Base-by-base conservation (phyloP, 768 basidiomycete genomes). In the Tubosaeta sp. region DNA sequence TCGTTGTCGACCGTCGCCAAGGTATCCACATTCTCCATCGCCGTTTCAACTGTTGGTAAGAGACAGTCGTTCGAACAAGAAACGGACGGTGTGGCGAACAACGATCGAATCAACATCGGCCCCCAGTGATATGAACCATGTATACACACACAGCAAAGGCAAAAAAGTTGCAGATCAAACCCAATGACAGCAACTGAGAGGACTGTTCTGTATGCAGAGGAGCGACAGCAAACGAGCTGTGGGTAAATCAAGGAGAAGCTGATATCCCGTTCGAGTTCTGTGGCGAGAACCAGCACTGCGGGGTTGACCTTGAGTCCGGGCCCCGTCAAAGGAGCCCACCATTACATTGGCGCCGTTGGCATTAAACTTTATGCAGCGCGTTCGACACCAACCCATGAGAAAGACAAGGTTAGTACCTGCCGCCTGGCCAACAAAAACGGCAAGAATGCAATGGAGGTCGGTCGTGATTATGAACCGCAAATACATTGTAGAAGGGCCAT, bases 361-460 rank as follows among this genome's bases (percentile, higher is more conserved):
- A 19, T 7, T 14, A 22, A 32, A 45, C 31, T 24, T 45, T 32
- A 34, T 45, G 13, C 34, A 35, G 27, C 6, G 24, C 14, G 24
- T 22, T 24, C 6, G 7, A 27, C 6, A 12, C 40, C 30, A 29
- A 36, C n/a, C 24, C 44, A 39, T 24, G 46, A 24, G 9, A 51
- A 10, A 12, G 6, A 46, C 51, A 51, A 52, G 42, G 44, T 51
- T 53, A 22, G 52, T 61, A 31, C 40, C 52, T 44, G 34, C 6
- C 40, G 25, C 21, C 21, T 10, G 5, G 12, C 5, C n/a, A 9
- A 44, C 44, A 16, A 34, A 42, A 59, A 44, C 6, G 51, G 51
- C 36, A 56, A 25, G 36, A 34, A 14, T 16, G 18, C 21, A 58
- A 59, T 66, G 66, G 51, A 68, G 52, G 43, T 10, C 18, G 22